Evolutionary conservation across 2,329 filamentous ascomycete genomes (phyloP).

Genomic region (Coniochaeta sp.): DNA sequence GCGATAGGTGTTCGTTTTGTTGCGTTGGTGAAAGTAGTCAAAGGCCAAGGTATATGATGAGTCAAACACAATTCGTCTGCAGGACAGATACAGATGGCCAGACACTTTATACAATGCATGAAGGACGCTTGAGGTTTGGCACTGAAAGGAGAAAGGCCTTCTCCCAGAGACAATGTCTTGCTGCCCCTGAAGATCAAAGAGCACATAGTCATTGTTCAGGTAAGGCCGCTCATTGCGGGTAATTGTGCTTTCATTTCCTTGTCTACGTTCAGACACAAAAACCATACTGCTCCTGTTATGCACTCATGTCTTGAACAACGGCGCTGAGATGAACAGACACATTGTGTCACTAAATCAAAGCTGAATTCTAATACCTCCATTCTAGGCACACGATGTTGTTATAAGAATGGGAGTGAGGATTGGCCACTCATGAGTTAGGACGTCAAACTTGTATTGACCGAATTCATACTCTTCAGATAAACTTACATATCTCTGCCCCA

Average conservation of each 20-base stretch:
- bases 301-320: not conserved
- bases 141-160: not conserved
- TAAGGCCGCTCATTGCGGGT: not conserved
- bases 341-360: not conserved
- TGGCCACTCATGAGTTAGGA: not conserved
- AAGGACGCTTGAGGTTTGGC: not conserved
- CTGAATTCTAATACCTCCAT: not conserved
- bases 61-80: not conserved
- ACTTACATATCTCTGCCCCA: not conserved
- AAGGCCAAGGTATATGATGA: not conserved
- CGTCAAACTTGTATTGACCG: not conserved
- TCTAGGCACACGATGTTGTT: not conserved
- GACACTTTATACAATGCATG: not conserved
- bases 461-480: not conserved
- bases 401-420: not conserved
- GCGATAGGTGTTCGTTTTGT: not conserved
- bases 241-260: not conserved
- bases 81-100: not conserved
- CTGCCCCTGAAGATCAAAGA: not conserved
- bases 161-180: not conserved
- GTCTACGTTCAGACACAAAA: not conserved
- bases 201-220: not conserved
- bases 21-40: not conserved
- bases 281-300: not conserved
- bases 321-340: not conserved